Evolutionary conservation across 2,329 filamentous ascomycete species (phyloP).

Genomic region (Claviceps monticola): DNA sequence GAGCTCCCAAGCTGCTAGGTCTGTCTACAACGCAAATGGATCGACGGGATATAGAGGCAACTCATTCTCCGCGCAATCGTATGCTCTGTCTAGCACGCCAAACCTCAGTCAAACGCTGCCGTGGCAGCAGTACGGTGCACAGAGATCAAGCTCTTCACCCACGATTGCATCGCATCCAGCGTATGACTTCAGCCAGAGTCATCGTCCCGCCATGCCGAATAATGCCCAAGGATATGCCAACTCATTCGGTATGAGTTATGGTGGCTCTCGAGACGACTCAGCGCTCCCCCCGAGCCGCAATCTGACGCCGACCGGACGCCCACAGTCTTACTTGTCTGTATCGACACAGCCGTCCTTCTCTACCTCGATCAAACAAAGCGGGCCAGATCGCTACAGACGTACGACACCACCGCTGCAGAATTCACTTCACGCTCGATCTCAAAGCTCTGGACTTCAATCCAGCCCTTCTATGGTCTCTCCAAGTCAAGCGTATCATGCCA

Average conservation of each 20-base stretch:
- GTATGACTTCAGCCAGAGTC: slow-evolving; percentile 12
- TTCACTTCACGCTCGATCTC: slow-evolving; percentile 22
- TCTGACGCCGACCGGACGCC: slow-evolving; percentile 24
- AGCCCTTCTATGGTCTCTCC: slow-evolving; percentile 17
- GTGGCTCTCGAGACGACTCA: slow-evolving; percentile 40
- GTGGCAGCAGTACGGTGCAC: slow-evolving; percentile 35
- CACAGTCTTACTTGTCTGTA: slow-evolving; percentile 28
- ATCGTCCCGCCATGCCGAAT: slow-evolving; percentile 15
- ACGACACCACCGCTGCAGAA: slow-evolving; percentile 32
- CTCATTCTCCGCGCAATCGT: slow-evolving; percentile 54
- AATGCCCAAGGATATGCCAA: slow-evolving; percentile 26
- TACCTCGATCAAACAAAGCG: slow-evolving; percentile 30
- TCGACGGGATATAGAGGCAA: slow-evolving; percentile 39
- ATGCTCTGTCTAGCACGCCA: slow-evolving; percentile 62
- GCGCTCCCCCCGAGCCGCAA: slow-evolving; percentile 29
- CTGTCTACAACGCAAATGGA: slow-evolving; percentile 17
- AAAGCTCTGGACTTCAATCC: slow-evolving; percentile 20
- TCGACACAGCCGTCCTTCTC: slow-evolving; percentile 35
- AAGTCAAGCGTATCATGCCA: slow-evolving; percentile 9
- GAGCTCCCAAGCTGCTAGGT: slow-evolving; percentile 18
- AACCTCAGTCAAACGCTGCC: slow-evolving; percentile 41
- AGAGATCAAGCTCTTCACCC: slow-evolving; percentile 34
- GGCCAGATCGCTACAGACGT: slow-evolving; percentile 69
- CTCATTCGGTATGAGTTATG: slow-evolving; percentile 20
- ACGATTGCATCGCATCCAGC: slow-evolving; percentile 21